phyloP scores from a whole-genome alignment of 805 yeast genomes.

The Ogataea thermomethanolica region DNA sequence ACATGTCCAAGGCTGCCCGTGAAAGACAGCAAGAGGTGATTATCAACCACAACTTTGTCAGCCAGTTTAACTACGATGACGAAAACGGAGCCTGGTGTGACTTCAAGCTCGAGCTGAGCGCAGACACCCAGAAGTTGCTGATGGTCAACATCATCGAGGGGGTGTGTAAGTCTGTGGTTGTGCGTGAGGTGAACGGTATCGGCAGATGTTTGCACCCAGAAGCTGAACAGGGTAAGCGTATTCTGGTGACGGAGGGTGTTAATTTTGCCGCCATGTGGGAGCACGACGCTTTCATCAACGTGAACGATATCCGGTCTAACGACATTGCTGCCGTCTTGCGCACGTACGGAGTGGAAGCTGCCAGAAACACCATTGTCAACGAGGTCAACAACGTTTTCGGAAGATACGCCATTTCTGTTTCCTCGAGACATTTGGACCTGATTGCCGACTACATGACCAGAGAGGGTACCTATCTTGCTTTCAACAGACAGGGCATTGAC shows the following conservation, averaged over 20 bases:
- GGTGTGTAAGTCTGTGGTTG: slow-evolving; percentile 84
- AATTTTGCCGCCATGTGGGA: slow-evolving; percentile 98
- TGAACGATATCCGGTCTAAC: slow-evolving; percentile 85
- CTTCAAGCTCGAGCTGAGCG: slow-evolving; percentile 77
- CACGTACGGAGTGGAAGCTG: slow-evolving; percentile 98
- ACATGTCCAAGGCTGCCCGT: slow-evolving; percentile 59
- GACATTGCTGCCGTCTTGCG: slow-evolving; percentile 87
- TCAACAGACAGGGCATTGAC: slow-evolving; percentile 98
- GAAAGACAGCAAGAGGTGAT: slow-evolving; percentile 85
- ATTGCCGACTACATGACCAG: slow-evolving; percentile 99
- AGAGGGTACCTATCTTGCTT: slow-evolving; percentile 94
- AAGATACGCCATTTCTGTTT: slow-evolving; percentile 91
- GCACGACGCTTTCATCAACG: slow-evolving; percentile 88
- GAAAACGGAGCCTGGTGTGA: slow-evolving; percentile 88
- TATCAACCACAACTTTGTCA: slow-evolving; percentile 66
- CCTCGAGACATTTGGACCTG: slow-evolving; percentile 90
- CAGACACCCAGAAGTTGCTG: slow-evolving; percentile 85
- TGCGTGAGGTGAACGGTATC: slow-evolving; percentile 84
- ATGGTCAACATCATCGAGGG: slow-evolving; percentile 97
- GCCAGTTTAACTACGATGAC: slow-evolving; percentile 88
- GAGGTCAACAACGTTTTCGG: slow-evolving; percentile 96
- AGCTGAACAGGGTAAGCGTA: slow-evolving; percentile 66
- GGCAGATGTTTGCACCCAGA: slow-evolving; percentile 90
- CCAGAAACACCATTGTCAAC: slow-evolving; percentile 93
- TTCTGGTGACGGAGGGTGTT: slow-evolving; percentile 94